Conservation (phyloP, 2,329 filamentous ascomycete species). For the Massarina eburnea region DNA sequence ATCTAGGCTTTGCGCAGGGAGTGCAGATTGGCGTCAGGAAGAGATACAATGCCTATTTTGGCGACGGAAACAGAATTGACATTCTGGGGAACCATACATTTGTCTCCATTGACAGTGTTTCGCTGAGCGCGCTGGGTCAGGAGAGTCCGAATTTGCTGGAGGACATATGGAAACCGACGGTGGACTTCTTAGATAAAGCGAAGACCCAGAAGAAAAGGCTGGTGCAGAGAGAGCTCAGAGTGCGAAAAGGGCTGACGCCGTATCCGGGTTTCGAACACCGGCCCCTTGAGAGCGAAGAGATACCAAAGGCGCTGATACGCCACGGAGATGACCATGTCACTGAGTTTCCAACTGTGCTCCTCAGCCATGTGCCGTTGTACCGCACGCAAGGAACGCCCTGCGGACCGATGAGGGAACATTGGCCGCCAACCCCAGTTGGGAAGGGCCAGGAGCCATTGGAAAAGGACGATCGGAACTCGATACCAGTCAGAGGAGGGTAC, state of each 20-base stretch:
- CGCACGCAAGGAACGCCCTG: constrained; percentile 81
- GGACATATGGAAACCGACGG: constrained; percentile 72
- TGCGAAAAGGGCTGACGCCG: constrained; percentile 62
- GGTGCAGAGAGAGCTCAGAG: constrained; percentile 67
- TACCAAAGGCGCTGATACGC: constrained; percentile 30
- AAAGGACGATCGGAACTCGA: constrained; percentile 72
- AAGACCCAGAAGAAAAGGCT: constrained; percentile 66
- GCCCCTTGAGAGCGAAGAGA: constrained; percentile 59
- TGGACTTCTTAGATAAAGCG: constrained; percentile 73
- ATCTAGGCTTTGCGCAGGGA: constrained; percentile 85
- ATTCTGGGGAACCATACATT: constrained; percentile 94
- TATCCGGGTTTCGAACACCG: constrained; percentile 60
- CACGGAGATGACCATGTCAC: constrained; percentile 46
- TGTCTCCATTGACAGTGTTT: constrained; percentile 86
- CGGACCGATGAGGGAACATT: constrained; percentile 81
- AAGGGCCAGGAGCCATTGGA: constrained; percentile 59
- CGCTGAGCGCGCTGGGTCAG: constrained; percentile 73
- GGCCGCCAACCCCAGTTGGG: constrained; percentile 67
- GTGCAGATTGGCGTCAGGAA: constrained; percentile 79
- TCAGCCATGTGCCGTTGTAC: constrained; percentile 90
- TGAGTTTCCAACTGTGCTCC: constrained; percentile 82
- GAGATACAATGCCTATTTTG: constrained; percentile 86
- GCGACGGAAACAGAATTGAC: constrained; percentile 86
- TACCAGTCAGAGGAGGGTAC: constrained; percentile 77
- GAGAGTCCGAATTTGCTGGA: constrained; percentile 53